These are phyloP conservation scores for Annulohypoxylon nitens DNA, from an alignment of 495 filamentous ascomycete genomes.

Conservation along the genomic window DNA sequence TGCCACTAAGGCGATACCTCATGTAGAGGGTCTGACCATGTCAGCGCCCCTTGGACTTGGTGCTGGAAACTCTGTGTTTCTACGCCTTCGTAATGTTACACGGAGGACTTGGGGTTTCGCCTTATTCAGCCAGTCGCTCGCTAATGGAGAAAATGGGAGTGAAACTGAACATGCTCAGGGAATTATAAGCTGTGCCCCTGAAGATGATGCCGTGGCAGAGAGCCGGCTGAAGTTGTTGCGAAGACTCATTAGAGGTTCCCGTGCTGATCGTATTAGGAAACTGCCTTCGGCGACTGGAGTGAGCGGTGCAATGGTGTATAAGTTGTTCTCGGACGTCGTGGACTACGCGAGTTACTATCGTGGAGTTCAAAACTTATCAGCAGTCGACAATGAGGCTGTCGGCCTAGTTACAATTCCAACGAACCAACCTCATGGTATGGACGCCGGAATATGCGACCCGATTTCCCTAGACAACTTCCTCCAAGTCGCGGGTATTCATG, in stretches of 20 bases:
- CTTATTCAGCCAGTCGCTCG: not conserved
- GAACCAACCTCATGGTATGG: not conserved
- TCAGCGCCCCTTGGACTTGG: constrained; percentile 9
- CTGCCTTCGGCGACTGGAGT: constrained; percentile 8
- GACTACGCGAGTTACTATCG: constrained; percentile 12
- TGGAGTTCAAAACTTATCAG: constrained; percentile 7
- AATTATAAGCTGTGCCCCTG: not conserved
- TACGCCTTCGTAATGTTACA: constrained; percentile 6
- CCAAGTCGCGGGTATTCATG: constrained; percentile 16
- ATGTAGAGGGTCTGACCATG: constrained; percentile 9
- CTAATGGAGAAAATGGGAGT: not conserved
- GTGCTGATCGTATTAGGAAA: constrained; percentile 8
- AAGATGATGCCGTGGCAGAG: constrained; percentile 1
- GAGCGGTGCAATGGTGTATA: constrained; percentile 12
- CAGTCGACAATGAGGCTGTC: constrained; percentile 13
- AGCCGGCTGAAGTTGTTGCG: constrained; percentile 8
- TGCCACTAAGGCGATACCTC: not conserved
- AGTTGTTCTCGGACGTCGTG: constrained; percentile 11
- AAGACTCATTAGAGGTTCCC: not conserved
- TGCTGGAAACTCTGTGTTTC: not conserved
- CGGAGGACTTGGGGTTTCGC: constrained; percentile 3
- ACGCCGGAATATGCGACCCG: constrained; percentile 8
- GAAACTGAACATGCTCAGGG: constrained; percentile 9
- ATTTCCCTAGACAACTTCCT: constrained; percentile 12
- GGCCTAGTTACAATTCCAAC: constrained; percentile 10